phyloP scores from a whole-genome alignment of 352 stramenopile species.

The Globisporangium takayamanum region DNA sequence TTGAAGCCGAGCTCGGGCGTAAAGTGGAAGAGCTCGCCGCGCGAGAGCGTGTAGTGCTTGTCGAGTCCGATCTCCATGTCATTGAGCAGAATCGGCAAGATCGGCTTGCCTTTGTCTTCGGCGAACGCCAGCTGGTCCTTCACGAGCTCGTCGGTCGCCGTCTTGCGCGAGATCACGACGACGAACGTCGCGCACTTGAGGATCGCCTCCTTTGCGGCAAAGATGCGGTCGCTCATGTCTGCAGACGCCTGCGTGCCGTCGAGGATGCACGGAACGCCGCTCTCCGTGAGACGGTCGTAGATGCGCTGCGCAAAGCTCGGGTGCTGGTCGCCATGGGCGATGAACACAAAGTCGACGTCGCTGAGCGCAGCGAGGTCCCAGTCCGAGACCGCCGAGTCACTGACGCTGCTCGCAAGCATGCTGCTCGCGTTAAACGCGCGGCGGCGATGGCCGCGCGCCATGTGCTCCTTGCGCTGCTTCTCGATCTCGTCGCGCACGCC shows the following conservation, averaged over 20 bases:
- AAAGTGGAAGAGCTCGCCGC: slow-evolving; percentile 70
- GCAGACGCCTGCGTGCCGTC: slow-evolving; percentile 37
- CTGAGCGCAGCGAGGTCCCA: slow-evolving; percentile 25
- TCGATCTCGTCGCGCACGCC: slow-evolving; percentile 80
- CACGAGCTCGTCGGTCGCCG: slow-evolving; percentile 60
- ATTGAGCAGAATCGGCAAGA: slow-evolving; percentile 74
- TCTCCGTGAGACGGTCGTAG: slow-evolving; percentile 49
- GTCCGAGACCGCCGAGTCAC: slow-evolving; percentile 25
- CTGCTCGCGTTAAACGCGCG: not conserved
- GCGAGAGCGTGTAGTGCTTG: slow-evolving; percentile 74
- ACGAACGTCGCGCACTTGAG: slow-evolving; percentile 70
- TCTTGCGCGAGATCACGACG: slow-evolving; percentile 64
- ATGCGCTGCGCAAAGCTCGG: slow-evolving; percentile 18
- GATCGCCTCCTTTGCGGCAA: slow-evolving; percentile 70
- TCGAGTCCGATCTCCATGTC: slow-evolving; percentile 65
- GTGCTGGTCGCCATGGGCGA: slow-evolving; percentile 69
- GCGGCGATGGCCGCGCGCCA: not conserved
- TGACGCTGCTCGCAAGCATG: slow-evolving; percentile 7
- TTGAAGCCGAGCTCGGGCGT: slow-evolving; percentile 75
- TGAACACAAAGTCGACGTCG: slow-evolving; percentile 48
- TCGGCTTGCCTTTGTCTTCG: slow-evolving; percentile 65
- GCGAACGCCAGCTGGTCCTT: slow-evolving; percentile 77
- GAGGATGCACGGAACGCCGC: slow-evolving; percentile 40
- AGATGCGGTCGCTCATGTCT: slow-evolving; percentile 61
- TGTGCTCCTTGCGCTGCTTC: slow-evolving; percentile 48